These are phyloP conservation scores for Galerina sulciceps DNA, from an alignment of 768 basidiomycete species.

Conservation along the genomic window DNA sequence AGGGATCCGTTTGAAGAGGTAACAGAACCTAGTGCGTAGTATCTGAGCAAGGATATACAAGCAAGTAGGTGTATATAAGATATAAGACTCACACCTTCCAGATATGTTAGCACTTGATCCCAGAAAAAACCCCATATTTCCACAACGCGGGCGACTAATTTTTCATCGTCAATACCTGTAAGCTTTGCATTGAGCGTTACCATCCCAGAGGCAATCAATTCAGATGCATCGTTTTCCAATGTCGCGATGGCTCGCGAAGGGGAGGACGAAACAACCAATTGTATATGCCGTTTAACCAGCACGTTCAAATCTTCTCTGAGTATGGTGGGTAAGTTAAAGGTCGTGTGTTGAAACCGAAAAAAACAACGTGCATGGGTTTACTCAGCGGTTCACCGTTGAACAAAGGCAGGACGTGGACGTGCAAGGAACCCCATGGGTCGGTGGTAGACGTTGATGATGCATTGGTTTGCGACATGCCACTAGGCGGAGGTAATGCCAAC, in stretches of 20 bases:
- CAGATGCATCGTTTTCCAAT: conserved; percentile 79
- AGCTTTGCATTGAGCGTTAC: conserved; percentile 89
- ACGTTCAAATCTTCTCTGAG: conserved; percentile 85
- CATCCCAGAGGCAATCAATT: conserved; percentile 88
- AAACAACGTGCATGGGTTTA: conserved; percentile 70
- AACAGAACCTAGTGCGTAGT: conserved; percentile 32
- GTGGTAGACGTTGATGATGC: conserved; percentile 47
- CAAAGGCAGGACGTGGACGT: conserved; percentile 86
- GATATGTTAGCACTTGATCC: conserved; percentile 84
- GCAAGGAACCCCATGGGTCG: conserved; percentile 84
- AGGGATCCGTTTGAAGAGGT: conserved; percentile 43
- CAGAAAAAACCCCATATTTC: conserved; percentile 95
- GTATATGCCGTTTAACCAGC: conserved; percentile 80
- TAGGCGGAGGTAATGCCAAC: conserved; percentile 44
- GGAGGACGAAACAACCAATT: conserved; percentile 69
- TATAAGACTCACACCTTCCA: conserved; percentile 72
- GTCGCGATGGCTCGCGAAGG: conserved; percentile 76
- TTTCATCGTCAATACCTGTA: conserved; percentile 74
- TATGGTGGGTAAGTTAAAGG: conserved; percentile 6
- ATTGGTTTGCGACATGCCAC: conserved; percentile 38
- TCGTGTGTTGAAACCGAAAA: neutral
- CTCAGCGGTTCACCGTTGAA: conserved; percentile 91
- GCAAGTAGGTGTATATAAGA: neutral
- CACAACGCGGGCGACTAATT: conserved; percentile 76
- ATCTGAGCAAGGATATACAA: neutral